Conservation (phyloP, 768 basidiomycete species). For the Kockovaella imperatae region DNA sequence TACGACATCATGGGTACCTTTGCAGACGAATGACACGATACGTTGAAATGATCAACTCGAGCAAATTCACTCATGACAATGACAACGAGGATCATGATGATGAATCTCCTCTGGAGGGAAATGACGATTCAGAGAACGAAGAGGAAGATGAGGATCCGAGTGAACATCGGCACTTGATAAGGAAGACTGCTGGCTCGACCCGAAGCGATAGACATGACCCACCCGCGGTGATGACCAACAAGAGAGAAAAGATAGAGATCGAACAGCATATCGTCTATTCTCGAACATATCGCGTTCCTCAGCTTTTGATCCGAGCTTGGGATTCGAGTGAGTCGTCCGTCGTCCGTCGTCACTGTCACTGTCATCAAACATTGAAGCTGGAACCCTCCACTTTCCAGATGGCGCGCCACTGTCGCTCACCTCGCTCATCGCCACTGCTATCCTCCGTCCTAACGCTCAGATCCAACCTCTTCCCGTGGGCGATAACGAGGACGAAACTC, state of each 20-base stretch:
- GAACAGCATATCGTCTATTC: constrained; percentile 14
- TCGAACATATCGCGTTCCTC: constrained; percentile 12
- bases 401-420: constrained; percentile 8
- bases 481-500: neutral
- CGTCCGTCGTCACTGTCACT: neutral
- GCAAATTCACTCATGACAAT: neutral
- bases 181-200: neutral
- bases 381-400: neutral
- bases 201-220: neutral
- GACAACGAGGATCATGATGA: constrained; percentile 20
- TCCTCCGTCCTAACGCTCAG: neutral
- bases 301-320: constrained; percentile 18
- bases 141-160: constrained; percentile 46
- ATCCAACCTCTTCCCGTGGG: neutral
- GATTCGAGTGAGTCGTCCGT: constrained; percentile 12
- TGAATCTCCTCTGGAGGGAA: neutral
- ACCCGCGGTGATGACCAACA: neutral
- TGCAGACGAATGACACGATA: constrained; percentile 1
- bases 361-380: neutral
- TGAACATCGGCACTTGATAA: constrained; percentile 40
- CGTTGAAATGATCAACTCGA: neutral
- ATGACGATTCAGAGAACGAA: neutral
- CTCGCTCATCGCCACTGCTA: no score
- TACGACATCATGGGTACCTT: constrained; percentile 11
- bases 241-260: constrained; percentile 3